Base-by-base conservation (phyloP, 345 rosid species). In the Sisymbrium altissimum region DNA sequence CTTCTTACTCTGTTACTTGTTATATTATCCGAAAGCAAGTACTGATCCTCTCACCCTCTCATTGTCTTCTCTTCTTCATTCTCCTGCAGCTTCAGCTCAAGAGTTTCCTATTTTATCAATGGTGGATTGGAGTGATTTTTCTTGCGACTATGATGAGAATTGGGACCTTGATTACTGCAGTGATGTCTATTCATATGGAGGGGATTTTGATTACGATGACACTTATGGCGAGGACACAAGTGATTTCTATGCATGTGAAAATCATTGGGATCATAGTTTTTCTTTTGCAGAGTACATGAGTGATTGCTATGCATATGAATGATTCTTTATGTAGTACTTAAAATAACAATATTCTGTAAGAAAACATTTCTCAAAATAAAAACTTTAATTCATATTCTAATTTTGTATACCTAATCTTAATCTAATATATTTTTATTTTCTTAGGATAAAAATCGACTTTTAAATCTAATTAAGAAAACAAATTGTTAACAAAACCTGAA, bases 91-190 rank as follows among this genome's bases (percentile, higher is more conserved):
- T 45, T 29, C 17, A 17, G 15, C 21, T 45, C 29, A 45, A 45
- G 41, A 17, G 68, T 29, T 29, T 64, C 55, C 17, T 64, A 2
- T 44, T 15, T 27, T 15, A 44, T 45, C 40, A 19, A 64, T 45
- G 53, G 23, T 3, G 14, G 19, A 64, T 18, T 64, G 68, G 68
- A 30, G 41, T 64, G 68, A 64, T n/a, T 64, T 29, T 15, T 43
- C 1, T 14, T 5, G 4, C 13, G 67, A 63, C 36, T 27, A 43
- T 9, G 52, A 63, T 43, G 67, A 63, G 23, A 29, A 1, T 43
- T 63, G 67, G 67, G 38, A 43, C 44, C 5, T 44, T 63, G 54
- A 44, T 43, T 29, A 15, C 68, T 3, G 1, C 54, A 44, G 68
- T 29, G 68, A 63, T 43, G 10, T 4, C 68, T 27, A 43, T 11